Percentiles rank a stretch among this genome's conserved stretches.
Evolutionary conservation across 2,329 filamentous ascomycete species (phyloP).

Genomic region (Aspergillus pseudoviridinutans): DNA sequence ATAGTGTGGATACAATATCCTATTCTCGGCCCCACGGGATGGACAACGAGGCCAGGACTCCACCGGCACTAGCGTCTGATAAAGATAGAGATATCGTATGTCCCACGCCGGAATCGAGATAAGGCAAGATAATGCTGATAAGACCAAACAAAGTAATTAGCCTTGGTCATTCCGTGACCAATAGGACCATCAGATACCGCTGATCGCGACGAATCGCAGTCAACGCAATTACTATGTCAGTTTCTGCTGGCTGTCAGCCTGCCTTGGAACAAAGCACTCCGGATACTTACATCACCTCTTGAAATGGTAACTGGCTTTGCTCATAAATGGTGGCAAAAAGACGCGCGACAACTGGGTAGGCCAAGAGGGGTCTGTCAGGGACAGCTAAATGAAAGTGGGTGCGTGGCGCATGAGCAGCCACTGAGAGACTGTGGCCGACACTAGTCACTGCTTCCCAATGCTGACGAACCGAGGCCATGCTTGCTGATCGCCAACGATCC

Average conservation of each 20-base stretch:
- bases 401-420: not conserved
- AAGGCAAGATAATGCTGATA: slow-evolving; percentile 24
- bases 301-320: not conserved
- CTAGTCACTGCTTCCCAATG: not conserved
- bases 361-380: not conserved
- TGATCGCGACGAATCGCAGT: not conserved
- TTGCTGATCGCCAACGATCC: not conserved
- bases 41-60: slow-evolving; percentile 10
- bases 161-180: slow-evolving; percentile 23
- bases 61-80: slow-evolving; percentile 15
- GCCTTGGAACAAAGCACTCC: not conserved
- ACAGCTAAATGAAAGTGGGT: not conserved
- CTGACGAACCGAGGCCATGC: not conserved
- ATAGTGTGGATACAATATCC: not conserved
- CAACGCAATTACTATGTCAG: not conserved
- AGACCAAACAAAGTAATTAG: slow-evolving; percentile 25
- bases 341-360: not conserved
- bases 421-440: not conserved
- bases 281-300: not conserved
- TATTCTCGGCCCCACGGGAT: slow-evolving; percentile 11
- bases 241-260: not conserved
- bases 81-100: not conserved
- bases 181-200: not conserved
- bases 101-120: slow-evolving; percentile 10
- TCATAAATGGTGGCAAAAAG: not conserved